Base-by-base conservation (phyloP, 805 yeast genomes). In the Candida adriatica region DNA sequence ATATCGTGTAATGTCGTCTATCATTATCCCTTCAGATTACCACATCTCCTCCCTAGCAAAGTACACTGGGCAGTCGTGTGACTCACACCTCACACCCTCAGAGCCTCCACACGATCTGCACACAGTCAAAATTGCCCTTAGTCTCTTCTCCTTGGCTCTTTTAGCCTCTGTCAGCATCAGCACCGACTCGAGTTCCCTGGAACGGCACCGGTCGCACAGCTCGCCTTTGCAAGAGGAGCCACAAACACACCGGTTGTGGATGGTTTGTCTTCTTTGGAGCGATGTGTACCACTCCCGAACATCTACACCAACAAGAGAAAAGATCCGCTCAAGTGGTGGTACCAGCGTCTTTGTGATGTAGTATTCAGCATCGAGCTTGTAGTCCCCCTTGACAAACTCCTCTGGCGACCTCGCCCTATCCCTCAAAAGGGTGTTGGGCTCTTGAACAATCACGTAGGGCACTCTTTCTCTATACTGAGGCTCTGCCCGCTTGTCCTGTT, bases 391-490 rank as follows among this genome's bases (percentile, higher is more conserved):
- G n/a, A 88, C 51, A 38, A 79, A 73, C 20, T 78, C 87, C 32
- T 72, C 79, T 0, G 97, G 96, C 1, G 92, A 62, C 3, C 84
- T 66, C 34, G 90, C 80, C 16, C 95, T 64, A 39, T 90, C 95
- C 35, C 79, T 70, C 16, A 92, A 58, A 8, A 80, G 59, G 14
- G 71, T 68, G 2, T 70, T 73, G 0, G 63, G 55, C 14, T 79
- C 84, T 33, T 72, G 71, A 6, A 77, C 62, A 2, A 92, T 94
- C 10, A 92, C 68, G 51, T 86, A 92, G 0, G 95, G 92, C 0
- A 92, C 85, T 28, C 97, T 62, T 53, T 92, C 96, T 33, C 71
- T 68, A 43, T 83, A 90, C 52, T 90, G 96, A 0, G 96, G 95
- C 45, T 75, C 87, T 1, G 79, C 68, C 24, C 94, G 59, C 13